These are phyloP conservation scores for Paspalum notatum DNA, from an alignment of 176 grass and related monocot species.

Conservation along the genomic window DNA sequence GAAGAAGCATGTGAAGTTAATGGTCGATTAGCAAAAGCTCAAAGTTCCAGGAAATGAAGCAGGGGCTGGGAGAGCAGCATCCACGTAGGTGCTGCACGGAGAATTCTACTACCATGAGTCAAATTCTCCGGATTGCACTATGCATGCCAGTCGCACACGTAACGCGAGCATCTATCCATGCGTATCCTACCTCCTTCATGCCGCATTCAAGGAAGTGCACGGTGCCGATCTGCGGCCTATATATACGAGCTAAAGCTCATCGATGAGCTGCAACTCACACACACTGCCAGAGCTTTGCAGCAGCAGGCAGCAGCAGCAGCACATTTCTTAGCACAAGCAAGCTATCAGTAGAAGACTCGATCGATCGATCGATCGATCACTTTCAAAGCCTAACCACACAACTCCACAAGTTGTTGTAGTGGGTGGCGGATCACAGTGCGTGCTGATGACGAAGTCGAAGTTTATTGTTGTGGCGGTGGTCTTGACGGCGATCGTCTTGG, in stretches of 20 bases:
- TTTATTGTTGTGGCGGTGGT: not conserved
- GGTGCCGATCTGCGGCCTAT: constrained; percentile 8
- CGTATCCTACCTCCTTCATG: too few relatives aligned
- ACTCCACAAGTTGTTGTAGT: too few relatives aligned
- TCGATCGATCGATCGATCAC: not conserved
- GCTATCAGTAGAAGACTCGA: not conserved
- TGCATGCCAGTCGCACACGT: constrained; percentile 33
- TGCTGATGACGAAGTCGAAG: not conserved
- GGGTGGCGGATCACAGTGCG: too few relatives aligned
- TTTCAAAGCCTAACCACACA: not conserved
- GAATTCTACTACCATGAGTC: constrained; percentile 18
- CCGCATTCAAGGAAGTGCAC: not conserved
- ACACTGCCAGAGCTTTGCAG: not conserved
- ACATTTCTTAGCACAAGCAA: not conserved
- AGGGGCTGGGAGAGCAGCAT: constrained; percentile 24
- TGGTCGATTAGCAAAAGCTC: not conserved
- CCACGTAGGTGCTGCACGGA: constrained; percentile 18
- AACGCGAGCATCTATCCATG: not conserved
- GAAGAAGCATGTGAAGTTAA: too few relatives aligned
- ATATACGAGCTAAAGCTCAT: not conserved
- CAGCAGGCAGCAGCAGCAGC: not conserved
- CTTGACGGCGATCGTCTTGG: constrained; percentile 14
- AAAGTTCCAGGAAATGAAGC: not conserved
- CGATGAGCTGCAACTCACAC: not conserved
- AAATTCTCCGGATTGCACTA: not conserved